phyloP scores from a whole-genome alignment of 163 green algal genomes.

The Coccomyxa subellipsoidea region DNA sequence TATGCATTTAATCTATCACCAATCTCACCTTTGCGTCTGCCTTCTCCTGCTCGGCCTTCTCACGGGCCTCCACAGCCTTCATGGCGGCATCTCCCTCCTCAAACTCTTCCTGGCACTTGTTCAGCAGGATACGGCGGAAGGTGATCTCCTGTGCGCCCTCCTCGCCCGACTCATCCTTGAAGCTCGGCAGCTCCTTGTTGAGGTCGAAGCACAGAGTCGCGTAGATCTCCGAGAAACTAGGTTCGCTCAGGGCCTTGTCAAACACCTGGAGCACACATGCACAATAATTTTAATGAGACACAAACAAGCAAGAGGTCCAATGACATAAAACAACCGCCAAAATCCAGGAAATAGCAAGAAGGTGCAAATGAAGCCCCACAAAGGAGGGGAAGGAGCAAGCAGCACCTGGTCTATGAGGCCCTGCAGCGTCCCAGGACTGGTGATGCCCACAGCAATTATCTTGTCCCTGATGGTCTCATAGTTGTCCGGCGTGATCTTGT shows the following conservation, averaged over 20 bases:
- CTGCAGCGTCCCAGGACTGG: conserved; percentile 63
- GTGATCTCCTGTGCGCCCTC: conserved; percentile 36
- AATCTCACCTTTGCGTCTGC: conserved; percentile 14
- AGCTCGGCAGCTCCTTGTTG: conserved; percentile 49
- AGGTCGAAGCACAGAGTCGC: conserved; percentile 63
- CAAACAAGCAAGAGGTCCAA: no score
- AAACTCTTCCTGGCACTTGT: conserved; percentile 93
- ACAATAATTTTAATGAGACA: no score
- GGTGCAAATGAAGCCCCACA: no score
- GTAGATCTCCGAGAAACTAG: conserved; percentile 94
- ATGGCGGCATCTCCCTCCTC: conserved; percentile 76
- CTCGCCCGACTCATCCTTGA: conserved; percentile 41
- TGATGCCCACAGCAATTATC: conserved; percentile 74
- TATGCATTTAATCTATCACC: background rate
- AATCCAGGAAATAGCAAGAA: no score
- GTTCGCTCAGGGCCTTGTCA: conserved; percentile 95
- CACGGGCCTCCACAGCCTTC: conserved; percentile 62
- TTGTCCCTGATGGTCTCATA: conserved; percentile 84
- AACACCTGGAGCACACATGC: conserved; percentile 60
- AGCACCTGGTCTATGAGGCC: conserved; percentile 80
- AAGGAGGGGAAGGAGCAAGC: background rate
- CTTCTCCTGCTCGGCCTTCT: conserved; percentile 36
- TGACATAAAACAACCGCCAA: no score
- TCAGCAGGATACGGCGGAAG: conserved; percentile 85
- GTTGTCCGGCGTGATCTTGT: conserved; percentile 98